A percentile compares a stretch with the other conserved stretches of the same genome.
Conservation (phyloP, 495 filamentous ascomycete genomes). For the Parmelia sp. region DNA sequence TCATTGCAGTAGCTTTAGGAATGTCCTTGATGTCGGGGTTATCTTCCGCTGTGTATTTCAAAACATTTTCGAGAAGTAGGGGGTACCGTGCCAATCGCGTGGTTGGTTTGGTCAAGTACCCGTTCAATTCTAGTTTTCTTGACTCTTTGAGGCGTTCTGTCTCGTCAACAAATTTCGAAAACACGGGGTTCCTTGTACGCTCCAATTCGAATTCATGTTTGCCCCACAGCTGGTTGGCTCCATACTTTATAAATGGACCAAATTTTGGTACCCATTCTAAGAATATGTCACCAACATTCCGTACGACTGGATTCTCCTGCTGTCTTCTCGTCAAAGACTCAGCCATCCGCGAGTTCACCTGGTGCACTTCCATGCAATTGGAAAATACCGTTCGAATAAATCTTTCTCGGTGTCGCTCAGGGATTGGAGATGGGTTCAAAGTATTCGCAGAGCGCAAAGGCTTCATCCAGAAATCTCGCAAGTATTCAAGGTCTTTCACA, state of each 20-base stretch:
- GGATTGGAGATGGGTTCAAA: conserved; percentile 72
- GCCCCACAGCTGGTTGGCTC: conserved; percentile 90
- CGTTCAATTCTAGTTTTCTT: conserved; percentile 93
- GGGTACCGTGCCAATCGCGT: conserved; percentile 94
- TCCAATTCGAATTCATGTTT: conserved; percentile 99
- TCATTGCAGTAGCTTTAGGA: conserved; percentile 74
- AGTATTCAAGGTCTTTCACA: conserved; percentile 97
- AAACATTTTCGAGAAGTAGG: conserved; percentile 81
- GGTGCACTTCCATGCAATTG: conserved; percentile 91
- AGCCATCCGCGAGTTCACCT: conserved; percentile 80
- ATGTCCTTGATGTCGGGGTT: conserved; percentile 88
- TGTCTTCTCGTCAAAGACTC: conserved; percentile 84
- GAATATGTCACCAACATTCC: conserved; percentile 91
- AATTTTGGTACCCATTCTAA: conserved; percentile 85
- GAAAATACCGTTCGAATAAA: conserved; percentile 93
- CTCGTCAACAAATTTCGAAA: conserved; percentile 91
- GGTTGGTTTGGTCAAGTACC: conserved; percentile 96
- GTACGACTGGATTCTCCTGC: conserved; percentile 80
- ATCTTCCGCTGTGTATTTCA: conserved; percentile 79
- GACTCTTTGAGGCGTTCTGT: conserved; percentile 95
- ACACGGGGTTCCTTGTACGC: conserved; percentile 74
- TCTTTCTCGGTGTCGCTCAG: conserved; percentile 76
- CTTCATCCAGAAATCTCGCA: conserved; percentile 98
- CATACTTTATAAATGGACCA: conserved; percentile 94
- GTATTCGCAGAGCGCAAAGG: conserved; percentile 66